Evolutionary conservation across 805 yeast genomes (phyloP), one percentile per base, ranked within the genome.

Genomic region (Teunomyces atbi): DNA sequence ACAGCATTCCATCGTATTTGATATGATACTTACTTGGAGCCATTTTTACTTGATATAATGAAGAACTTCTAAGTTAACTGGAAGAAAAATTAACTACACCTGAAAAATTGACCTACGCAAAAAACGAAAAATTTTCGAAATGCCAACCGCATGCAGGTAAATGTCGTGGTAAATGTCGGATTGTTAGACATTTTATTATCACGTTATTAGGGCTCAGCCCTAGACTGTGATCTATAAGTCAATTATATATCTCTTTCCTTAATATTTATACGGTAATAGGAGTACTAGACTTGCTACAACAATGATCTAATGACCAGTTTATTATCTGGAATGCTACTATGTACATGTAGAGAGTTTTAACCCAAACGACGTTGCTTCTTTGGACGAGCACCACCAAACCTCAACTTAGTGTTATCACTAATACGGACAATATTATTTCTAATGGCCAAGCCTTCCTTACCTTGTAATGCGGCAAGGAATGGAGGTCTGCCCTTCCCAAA

Each of bases 401-500:
- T 86, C 73, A 92, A 76, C 47, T 79, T 79, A 5, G 99, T 89
- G 53, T 78, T 76, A 59, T 92, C 98, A 41, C 86, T 77, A 27
- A 92, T 70, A 58, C 90, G 81, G 28, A 78, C 77, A 32, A 94
- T 78, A 45, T 78, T 73, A n/a, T 77, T 76, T 60, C 89, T 79
- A 33, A 94, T 73, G 27, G 73, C 66, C 35, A 76, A 68, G 44
- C 97, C 97, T 72, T 92, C 98, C 62, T 86, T 87, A 56, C 97
- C 97, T 57, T 81, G 81, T 53, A 92, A 76, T 1, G 96, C 96
- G 44, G 83, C 84, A 46, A 82, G 69, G 55, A 94, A 91, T 1
- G 96, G 96, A 50, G 81, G 83, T 66, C 97, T 81, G 35, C 96
- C 96, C 60, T 87, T 87, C 44, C 97, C 96, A 56, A 85, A 89